phyloP scores from a whole-genome alignment of 2,329 filamentous ascomycete genomes.

The Exophiala alcalophila region DNA sequence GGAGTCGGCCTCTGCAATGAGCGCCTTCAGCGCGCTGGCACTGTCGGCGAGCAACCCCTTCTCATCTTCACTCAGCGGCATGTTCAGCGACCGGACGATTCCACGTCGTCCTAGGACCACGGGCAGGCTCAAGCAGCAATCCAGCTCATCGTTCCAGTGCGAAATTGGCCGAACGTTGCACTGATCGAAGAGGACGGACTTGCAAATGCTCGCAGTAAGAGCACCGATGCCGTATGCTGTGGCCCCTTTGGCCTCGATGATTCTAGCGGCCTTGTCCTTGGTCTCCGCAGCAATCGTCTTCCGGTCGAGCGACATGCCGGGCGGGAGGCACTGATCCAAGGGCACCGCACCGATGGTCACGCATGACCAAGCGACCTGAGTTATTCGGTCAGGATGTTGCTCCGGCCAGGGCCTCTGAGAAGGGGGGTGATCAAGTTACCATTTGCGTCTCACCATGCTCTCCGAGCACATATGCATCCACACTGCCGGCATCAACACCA shows the following conservation, averaged over 20 bases:
- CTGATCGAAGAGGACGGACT: conserved; percentile 50
- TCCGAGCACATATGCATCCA: conserved; percentile 47
- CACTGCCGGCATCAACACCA: conserved; percentile 35
- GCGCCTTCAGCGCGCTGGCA: conserved; percentile 16
- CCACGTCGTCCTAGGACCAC: conserved; percentile 50
- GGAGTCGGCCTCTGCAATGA: conserved; percentile 23
- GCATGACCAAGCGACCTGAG: conserved; percentile 44
- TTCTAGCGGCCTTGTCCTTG: conserved; percentile 46
- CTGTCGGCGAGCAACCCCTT: conserved; percentile 16
- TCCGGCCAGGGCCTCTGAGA: background rate
- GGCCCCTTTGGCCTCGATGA: conserved; percentile 51
- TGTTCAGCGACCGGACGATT: conserved; percentile 38
- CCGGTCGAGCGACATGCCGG: conserved; percentile 32
- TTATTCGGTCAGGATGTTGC: conserved; percentile 3
- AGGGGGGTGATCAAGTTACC: conserved; percentile 32
- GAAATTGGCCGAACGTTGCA: conserved; percentile 49
- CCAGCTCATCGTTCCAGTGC: conserved; percentile 48
- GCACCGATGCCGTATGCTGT: conserved; percentile 52
- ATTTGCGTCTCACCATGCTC: conserved; percentile 51
- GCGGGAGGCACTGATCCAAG: conserved; percentile 36
- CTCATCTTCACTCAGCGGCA: conserved; percentile 29
- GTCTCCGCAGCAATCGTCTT: conserved; percentile 45
- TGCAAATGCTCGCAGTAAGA: conserved; percentile 49
- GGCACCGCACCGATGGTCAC: conserved; percentile 45
- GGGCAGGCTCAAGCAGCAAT: conserved; percentile 51